These are phyloP conservation scores for Stagonosporopsis vannaccii DNA, from an alignment of 2,329 filamentous ascomycete species.

Conservation along the genomic window DNA sequence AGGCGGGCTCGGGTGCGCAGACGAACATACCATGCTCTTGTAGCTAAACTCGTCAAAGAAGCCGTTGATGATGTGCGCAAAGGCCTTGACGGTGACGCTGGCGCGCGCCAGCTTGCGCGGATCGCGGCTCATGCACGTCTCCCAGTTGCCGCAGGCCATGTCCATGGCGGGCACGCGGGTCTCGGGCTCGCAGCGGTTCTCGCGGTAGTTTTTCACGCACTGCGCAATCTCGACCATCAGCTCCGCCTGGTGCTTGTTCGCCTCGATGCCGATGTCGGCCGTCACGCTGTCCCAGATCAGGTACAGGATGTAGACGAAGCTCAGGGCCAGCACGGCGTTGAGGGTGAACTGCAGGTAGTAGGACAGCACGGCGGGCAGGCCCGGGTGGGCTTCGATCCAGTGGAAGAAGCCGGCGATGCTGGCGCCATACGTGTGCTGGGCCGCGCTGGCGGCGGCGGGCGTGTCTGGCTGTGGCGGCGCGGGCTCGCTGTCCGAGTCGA, in stretches of 20 bases:
- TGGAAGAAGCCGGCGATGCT: slow-evolving; percentile 61
- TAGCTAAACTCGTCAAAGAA: slow-evolving; percentile 91
- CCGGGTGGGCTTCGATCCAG: slow-evolving; percentile 70
- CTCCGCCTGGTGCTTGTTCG: slow-evolving; percentile 70
- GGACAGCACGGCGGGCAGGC: slow-evolving; percentile 70
- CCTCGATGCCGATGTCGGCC: slow-evolving; percentile 76
- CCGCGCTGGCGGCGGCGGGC: slow-evolving; percentile 3
- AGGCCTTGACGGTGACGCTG: slow-evolving; percentile 82
- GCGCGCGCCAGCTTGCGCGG: slow-evolving; percentile 79
- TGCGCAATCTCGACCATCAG: slow-evolving; percentile 75
- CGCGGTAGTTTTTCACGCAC: slow-evolving; percentile 75
- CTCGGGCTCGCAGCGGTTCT: slow-evolving; percentile 76
- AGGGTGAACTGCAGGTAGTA: slow-evolving; percentile 72
- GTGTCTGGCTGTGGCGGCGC: slow-evolving; percentile 5
- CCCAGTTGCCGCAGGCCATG: slow-evolving; percentile 79
- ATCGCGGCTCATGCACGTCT: slow-evolving; percentile 85
- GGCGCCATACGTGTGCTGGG: slow-evolving; percentile 32
- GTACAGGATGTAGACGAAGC: slow-evolving; percentile 71
- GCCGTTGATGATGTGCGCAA: slow-evolving; percentile 91
- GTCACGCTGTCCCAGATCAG: slow-evolving; percentile 73
- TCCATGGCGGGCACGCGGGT: slow-evolving; percentile 76
- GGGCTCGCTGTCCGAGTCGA: slow-evolving; percentile 37
- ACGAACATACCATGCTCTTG: slow-evolving; percentile 74
- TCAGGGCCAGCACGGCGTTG: slow-evolving; percentile 68
- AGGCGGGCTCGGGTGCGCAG: no score